Percentiles rank a stretch among this genome's conserved stretches.
Conservation (phyloP, 495 filamentous ascomycete species). For the Cetradonia linearis region DNA sequence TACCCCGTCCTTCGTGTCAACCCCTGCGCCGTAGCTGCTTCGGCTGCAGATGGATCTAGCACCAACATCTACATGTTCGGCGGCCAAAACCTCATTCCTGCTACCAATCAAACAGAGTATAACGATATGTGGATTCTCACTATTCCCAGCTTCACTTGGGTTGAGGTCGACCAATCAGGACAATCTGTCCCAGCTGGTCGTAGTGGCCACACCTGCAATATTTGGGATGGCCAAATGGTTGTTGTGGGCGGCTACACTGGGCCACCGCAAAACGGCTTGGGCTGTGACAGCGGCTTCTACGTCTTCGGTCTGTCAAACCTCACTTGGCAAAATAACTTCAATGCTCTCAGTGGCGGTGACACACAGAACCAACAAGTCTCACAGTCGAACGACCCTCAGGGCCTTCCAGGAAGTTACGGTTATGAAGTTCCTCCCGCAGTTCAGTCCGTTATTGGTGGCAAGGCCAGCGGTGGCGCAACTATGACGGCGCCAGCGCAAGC, state of each 20-base stretch:
- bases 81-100: constrained; percentile 58
- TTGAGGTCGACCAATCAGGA: constrained; percentile 44
- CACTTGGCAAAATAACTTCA: constrained; percentile 51
- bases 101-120: constrained; percentile 51
- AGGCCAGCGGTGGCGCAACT: constrained; percentile 51
- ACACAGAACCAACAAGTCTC: constrained; percentile 36
- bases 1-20: constrained; percentile 59
- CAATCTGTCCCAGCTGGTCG: constrained; percentile 50
- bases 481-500: constrained; percentile 52
- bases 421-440: constrained; percentile 55
- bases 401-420: constrained; percentile 47
- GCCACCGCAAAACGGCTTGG: constrained; percentile 33
- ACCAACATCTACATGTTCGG: constrained; percentile 71
- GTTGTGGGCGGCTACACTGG: constrained; percentile 63
- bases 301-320: constrained; percentile 54
- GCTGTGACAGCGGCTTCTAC: constrained; percentile 60
- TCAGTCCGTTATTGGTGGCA: constrained; percentile 53
- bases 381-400: constrained; percentile 34
- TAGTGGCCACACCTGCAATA: constrained; percentile 58
- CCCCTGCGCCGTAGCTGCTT: constrained; percentile 60
- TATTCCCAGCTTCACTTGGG: constrained; percentile 67
- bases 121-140: constrained; percentile 69
- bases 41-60: constrained; percentile 58
- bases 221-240: constrained; percentile 61
- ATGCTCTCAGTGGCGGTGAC: constrained; percentile 35